Percentiles rank a stretch among this genome's conserved stretches.
These are phyloP conservation scores for Aspergillus indologenus DNA, from an alignment of 495 filamentous ascomycete species.

Conservation along the genomic window DNA sequence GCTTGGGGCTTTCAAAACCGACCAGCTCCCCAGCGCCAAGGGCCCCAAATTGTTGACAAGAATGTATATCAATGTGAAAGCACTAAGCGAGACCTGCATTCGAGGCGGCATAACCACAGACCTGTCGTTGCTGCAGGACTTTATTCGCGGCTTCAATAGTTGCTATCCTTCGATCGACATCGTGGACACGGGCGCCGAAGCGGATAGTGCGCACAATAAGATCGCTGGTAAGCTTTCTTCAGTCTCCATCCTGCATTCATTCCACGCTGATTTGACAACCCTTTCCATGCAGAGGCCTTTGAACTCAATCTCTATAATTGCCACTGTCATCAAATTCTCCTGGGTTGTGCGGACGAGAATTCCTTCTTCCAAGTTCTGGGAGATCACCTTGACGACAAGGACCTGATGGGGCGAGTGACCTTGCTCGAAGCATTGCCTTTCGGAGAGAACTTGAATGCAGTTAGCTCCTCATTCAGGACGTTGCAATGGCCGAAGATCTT, in stretches of 20 bases:
- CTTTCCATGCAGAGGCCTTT: constrained; percentile 63
- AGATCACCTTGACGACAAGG: constrained; percentile 49
- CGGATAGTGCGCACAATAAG: constrained; percentile 70
- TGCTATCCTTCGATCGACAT: constrained; percentile 69
- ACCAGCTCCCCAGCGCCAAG: constrained; percentile 45
- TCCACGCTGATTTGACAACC: constrained; percentile 12
- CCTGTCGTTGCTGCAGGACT: constrained; percentile 57
- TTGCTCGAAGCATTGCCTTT: constrained; percentile 74
- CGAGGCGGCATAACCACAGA: constrained; percentile 54
- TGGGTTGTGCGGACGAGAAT: constrained; percentile 76
- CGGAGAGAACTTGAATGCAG: constrained; percentile 56
- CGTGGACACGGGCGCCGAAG: constrained; percentile 67
- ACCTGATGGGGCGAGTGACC: constrained; percentile 58
- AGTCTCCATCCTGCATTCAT: constrained; percentile 4
- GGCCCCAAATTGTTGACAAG: constrained; percentile 62
- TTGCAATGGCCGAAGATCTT: constrained; percentile 65
- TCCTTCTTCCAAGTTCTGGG: constrained; percentile 71
- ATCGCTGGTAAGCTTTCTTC: constrained; percentile 58
- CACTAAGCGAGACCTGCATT: constrained; percentile 58
- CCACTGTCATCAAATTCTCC: constrained; percentile 77
- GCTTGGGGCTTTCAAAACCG: constrained; percentile 47
- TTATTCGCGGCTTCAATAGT: constrained; percentile 74
- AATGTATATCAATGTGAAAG: constrained; percentile 66
- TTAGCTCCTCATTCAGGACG: constrained; percentile 54
- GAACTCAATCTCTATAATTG: constrained; percentile 63